phyloP scores from a whole-genome alignment of 345 rosid genomes.

The Punica granatum region DNA sequence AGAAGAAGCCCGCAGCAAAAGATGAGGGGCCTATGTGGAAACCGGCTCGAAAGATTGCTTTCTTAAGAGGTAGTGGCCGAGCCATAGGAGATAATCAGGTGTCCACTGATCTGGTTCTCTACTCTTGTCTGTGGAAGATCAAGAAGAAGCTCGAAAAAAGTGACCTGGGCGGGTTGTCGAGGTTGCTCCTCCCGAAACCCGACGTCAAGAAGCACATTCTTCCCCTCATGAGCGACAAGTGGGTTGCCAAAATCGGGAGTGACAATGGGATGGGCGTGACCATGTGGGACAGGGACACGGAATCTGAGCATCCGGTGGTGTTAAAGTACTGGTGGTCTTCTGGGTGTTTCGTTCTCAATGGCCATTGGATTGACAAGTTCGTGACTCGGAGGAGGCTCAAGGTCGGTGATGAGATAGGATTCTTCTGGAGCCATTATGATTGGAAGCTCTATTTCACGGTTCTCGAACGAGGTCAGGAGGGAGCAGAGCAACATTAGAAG shows the following conservation, averaged over 20 bases:
- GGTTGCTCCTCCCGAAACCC: not conserved
- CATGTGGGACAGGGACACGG: slow-evolving; percentile 8
- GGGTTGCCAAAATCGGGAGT: not conserved
- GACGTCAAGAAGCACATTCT: not conserved
- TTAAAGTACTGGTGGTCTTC: slow-evolving; percentile 3
- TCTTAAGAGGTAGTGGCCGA: too few relatives aligned
- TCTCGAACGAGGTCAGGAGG: too few relatives aligned
- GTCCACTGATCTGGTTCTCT: too few relatives aligned
- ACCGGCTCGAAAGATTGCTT: too few relatives aligned
- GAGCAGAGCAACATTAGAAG: too few relatives aligned
- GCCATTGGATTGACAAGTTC: not conserved
- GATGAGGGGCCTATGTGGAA: too few relatives aligned
- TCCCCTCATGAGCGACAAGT: not conserved
- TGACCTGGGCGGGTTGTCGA: not conserved
- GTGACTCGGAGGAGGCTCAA: slow-evolving; percentile 1
- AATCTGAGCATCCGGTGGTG: slow-evolving; percentile 2
- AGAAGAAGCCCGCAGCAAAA: too few relatives aligned
- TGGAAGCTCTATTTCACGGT: too few relatives aligned
- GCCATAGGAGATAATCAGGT: too few relatives aligned
- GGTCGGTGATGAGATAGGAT: slow-evolving; percentile 4
- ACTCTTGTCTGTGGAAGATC: not conserved
- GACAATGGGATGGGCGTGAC: not conserved
- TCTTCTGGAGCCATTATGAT: slow-evolving; percentile 6
- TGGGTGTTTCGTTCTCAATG: not conserved
- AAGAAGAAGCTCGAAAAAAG: slow-evolving; percentile 4